phyloP scores from a whole-genome alignment of 2,329 filamentous ascomycete genomes.

The Neofusicoccum umdonicola region DNA sequence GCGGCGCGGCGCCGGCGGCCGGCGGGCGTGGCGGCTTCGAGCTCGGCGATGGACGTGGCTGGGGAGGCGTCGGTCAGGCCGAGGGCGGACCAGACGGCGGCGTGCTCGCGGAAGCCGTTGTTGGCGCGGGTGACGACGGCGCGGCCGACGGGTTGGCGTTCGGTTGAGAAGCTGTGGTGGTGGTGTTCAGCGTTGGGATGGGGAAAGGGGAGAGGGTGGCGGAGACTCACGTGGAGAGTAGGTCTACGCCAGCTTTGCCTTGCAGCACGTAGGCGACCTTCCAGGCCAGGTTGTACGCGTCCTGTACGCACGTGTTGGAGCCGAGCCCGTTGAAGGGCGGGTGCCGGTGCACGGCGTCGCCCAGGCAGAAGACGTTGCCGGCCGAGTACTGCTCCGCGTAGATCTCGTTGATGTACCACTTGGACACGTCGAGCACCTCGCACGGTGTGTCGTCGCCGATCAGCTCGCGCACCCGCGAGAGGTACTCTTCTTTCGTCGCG shows the following conservation, averaged over 20 bases:
- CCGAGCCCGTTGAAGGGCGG: constrained; percentile 28
- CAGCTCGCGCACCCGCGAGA: not conserved
- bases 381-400: constrained; percentile 19
- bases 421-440: not conserved
- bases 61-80: constrained; percentile 43
- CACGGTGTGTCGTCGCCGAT: constrained; percentile 17
- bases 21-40: constrained; percentile 37
- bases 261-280: constrained; percentile 35
- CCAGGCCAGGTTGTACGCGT: constrained; percentile 40
- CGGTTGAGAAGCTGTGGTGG: constrained; percentile 24
- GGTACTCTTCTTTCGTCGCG: constrained; percentile 24
- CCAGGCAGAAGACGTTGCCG: constrained; percentile 24
- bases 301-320: constrained; percentile 33
- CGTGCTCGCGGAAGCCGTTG: constrained; percentile 55
- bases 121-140: constrained; percentile 57
- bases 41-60: constrained; percentile 39
- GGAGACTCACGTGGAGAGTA: constrained; percentile 24
- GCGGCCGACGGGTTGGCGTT: constrained; percentile 35
- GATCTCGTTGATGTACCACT: constrained; percentile 21
- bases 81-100: constrained; percentile 46
- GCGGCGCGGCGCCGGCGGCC: constrained; percentile 41
- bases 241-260: constrained; percentile 24
- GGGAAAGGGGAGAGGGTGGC: too few relatives aligned
- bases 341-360: constrained; percentile 25
- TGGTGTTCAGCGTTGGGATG: too few relatives aligned